Percentiles rank a stretch among this genome's conserved stretches.
Evolutionary conservation across 2,329 filamentous ascomycete genomes (phyloP).

Genomic region (Didymella glomerata): DNA sequence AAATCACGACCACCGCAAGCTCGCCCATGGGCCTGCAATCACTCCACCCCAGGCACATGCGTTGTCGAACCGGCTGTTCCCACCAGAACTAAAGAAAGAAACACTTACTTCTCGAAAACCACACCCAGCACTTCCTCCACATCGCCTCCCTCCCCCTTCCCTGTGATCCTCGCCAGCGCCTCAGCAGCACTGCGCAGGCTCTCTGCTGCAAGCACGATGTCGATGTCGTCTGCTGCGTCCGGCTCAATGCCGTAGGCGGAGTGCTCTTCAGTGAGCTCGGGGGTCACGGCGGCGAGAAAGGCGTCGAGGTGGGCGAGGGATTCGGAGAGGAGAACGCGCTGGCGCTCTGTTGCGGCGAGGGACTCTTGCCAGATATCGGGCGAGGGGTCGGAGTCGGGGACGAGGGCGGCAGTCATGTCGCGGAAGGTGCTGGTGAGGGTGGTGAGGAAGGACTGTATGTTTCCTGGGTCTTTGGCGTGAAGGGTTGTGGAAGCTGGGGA

Average conservation of each 20-base stretch:
- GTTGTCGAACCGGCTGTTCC: too few species aligned
- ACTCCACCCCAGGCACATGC: too few species aligned
- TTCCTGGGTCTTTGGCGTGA: slow-evolving; percentile 62
- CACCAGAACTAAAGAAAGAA: slow-evolving; percentile 8
- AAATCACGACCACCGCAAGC: not conserved
- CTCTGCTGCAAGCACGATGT: slow-evolving; percentile 91
- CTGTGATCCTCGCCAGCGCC: slow-evolving; percentile 79
- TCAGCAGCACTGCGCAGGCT: slow-evolving; percentile 69
- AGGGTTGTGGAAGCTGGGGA: not conserved
- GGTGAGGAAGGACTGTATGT: slow-evolving; percentile 73
- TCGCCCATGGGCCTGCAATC: too few species aligned
- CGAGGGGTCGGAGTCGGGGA: slow-evolving; percentile 58
- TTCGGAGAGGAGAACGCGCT: slow-evolving; percentile 78
- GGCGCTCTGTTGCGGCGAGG: slow-evolving; percentile 88
- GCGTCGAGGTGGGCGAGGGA: slow-evolving; percentile 76
- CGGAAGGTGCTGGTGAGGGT: slow-evolving; percentile 73
- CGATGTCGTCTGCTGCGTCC: slow-evolving; percentile 55
- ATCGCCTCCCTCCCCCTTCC: slow-evolving; percentile 82
- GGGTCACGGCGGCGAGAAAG: slow-evolving; percentile 70
- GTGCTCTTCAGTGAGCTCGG: slow-evolving; percentile 11
- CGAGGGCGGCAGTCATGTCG: slow-evolving; percentile 68
- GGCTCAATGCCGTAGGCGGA: slow-evolving; percentile 13
- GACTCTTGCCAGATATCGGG: slow-evolving; percentile 80
- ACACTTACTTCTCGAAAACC: slow-evolving; percentile 91
- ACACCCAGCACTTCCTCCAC: slow-evolving; percentile 96